phyloP scores from a whole-genome alignment of 2,329 filamentous ascomycete genomes.

The Xylariaceae sp. region DNA sequence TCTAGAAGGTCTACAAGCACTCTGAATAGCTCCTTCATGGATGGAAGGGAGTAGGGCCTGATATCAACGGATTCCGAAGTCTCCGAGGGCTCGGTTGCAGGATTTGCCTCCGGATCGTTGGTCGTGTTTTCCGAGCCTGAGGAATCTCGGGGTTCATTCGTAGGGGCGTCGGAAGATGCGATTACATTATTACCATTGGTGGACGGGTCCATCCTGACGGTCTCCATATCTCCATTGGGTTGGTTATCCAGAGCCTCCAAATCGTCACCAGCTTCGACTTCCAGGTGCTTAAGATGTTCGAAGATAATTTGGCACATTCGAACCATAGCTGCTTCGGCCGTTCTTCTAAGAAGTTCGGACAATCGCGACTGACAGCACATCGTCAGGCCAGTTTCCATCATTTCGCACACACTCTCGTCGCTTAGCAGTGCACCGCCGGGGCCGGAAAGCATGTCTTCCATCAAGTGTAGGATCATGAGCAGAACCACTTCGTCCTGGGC shows the following conservation, averaged over 20 bases:
- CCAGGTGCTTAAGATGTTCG: slow-evolving; percentile 84
- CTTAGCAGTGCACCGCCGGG: slow-evolving; percentile 91
- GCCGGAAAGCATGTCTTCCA: slow-evolving; percentile 97
- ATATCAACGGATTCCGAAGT: slow-evolving; percentile 53
- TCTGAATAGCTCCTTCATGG: slow-evolving; percentile 90
- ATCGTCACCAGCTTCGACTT: slow-evolving; percentile 72
- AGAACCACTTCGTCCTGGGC: slow-evolving; percentile 95
- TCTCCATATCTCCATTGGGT: slow-evolving; percentile 70
- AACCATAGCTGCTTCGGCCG: slow-evolving; percentile 96
- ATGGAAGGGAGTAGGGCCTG: slow-evolving; percentile 89
- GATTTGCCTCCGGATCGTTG: slow-evolving; percentile 32
- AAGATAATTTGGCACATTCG: slow-evolving; percentile 99
- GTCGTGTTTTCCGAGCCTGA: slow-evolving; percentile 46
- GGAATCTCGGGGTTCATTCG: slow-evolving; percentile 44
- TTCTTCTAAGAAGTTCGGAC: slow-evolving; percentile 85
- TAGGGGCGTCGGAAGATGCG: slow-evolving; percentile 50
- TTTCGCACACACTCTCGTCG: slow-evolving; percentile 97
- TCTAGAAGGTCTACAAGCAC: slow-evolving; percentile 93
- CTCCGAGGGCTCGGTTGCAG: slow-evolving; percentile 28
- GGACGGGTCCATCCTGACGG: slow-evolving; percentile 81
- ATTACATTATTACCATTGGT: slow-evolving; percentile 66
- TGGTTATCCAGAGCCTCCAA: slow-evolving; percentile 66
- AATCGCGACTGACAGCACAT: slow-evolving; percentile 95
- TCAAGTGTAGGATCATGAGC: slow-evolving; percentile 90
- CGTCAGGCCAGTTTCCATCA: slow-evolving; percentile 97